Evolutionary conservation across 176 grass and related monocot species (phyloP).

Genomic region (Pontederia crassipes): DNA sequence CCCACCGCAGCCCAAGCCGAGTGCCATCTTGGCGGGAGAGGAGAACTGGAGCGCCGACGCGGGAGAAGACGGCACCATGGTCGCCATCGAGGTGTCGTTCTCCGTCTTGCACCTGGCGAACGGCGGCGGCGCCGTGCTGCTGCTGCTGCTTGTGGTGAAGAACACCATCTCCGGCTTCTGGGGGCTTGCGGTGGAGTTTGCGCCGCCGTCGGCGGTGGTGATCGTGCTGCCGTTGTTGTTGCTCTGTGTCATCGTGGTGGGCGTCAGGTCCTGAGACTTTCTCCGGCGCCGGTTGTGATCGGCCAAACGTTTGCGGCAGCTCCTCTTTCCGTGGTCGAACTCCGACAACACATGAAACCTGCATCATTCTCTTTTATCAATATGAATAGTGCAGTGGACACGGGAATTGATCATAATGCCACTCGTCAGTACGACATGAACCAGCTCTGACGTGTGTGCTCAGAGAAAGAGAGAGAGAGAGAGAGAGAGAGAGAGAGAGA

Average conservation of each 20-base stretch:
- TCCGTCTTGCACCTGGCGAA: background rate
- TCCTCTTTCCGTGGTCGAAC: slow-evolving; percentile 6
- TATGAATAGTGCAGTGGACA: too few species aligned
- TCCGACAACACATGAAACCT: slow-evolving; percentile 1
- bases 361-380: too few species aligned
- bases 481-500: background rate
- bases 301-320: slow-evolving; percentile 4
- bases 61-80: background rate
- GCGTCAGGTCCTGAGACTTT: background rate
- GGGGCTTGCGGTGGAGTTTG: background rate
- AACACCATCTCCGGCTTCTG: background rate
- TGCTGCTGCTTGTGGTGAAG: background rate
- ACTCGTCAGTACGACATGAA: background rate
- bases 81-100: background rate
- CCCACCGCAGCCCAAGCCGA: background rate
- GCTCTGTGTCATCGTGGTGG: background rate
- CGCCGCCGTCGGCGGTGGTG: background rate
- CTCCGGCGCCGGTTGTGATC: slow-evolving; percentile 4
- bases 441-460: too few species aligned
- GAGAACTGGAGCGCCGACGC: too few species aligned
- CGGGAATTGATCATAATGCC: too few species aligned
- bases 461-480: background rate
- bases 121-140: too few species aligned
- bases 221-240: background rate
- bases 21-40: background rate